These are phyloP conservation scores for Monosporozyma aquatica DNA, from an alignment of 805 yeast genomes.

Conservation along the genomic window DNA sequence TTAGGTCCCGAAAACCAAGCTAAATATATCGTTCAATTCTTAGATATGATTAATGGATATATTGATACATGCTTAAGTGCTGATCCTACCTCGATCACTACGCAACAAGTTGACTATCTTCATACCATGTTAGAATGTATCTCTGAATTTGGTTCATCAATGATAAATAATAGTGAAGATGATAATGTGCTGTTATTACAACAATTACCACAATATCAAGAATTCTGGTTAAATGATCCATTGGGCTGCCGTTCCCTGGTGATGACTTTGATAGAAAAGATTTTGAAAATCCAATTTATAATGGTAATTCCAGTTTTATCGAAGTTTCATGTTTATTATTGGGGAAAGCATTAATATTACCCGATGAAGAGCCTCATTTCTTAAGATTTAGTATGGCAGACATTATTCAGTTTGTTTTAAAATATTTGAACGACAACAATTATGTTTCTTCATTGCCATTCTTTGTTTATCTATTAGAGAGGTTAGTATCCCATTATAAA, in stretches of 20 bases:
- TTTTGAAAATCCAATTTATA: slow-evolving; percentile 29
- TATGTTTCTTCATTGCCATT: slow-evolving; percentile 34
- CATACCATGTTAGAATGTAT: slow-evolving; percentile 54
- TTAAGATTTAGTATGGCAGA: slow-evolving; percentile 23
- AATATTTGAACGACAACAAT: slow-evolving; percentile 20
- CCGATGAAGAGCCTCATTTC: slow-evolving; percentile 28
- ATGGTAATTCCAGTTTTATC: slow-evolving; percentile 41
- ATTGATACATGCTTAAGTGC: slow-evolving; percentile 11
- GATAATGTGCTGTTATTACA: slow-evolving; percentile 20
- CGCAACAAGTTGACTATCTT: slow-evolving; percentile 37
- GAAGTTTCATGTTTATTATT: slow-evolving; percentile 58
- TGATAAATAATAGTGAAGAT: slow-evolving; percentile 44
- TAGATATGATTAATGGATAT: slow-evolving; percentile 25
- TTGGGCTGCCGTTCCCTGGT: slow-evolving; percentile 36
- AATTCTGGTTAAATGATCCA: slow-evolving; percentile 45
- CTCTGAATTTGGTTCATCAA: slow-evolving; percentile 62
- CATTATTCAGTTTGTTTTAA: slow-evolving; percentile 21
- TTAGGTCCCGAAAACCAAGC: slow-evolving; percentile 39
- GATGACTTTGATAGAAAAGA: slow-evolving; percentile 36
- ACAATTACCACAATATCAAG: slow-evolving; percentile 21
- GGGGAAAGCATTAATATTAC: slow-evolving; percentile 23
- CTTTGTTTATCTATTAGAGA: slow-evolving; percentile 38
- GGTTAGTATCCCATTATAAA: slow-evolving; percentile 34
- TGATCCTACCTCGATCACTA: slow-evolving; percentile 5
- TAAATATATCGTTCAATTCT: slow-evolving; percentile 28